These are phyloP conservation scores for Fragilaria radians DNA, from an alignment of 108 stramenopile genomes.

Conservation along the genomic window DNA sequence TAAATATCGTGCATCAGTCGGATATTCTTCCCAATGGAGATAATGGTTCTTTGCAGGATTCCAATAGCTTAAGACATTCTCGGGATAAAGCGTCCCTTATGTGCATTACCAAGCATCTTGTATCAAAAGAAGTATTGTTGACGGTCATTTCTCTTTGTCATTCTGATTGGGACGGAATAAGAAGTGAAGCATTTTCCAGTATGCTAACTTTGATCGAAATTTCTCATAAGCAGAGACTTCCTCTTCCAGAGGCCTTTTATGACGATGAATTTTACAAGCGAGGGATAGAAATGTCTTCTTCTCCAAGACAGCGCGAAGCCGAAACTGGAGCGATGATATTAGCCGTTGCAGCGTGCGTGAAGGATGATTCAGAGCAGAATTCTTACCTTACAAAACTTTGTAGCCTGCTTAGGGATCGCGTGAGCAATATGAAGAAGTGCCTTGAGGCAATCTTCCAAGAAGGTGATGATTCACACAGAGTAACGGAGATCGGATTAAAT, in stretches of 20 bases:
- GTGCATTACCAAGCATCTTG: conserved; percentile 16
- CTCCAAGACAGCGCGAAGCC: conserved; percentile 56
- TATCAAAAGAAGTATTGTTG: conserved; percentile 27
- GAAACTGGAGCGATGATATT: conserved; percentile 57
- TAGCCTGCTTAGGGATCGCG: neutral
- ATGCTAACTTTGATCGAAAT: conserved; percentile 17
- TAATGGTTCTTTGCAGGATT: neutral
- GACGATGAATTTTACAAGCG: conserved; percentile 6
- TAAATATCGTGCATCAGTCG: conserved; percentile 20
- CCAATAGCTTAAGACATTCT: neutral
- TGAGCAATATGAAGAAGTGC: conserved; percentile 3
- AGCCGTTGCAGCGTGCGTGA: conserved; percentile 17
- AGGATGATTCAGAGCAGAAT: conserved; percentile 20
- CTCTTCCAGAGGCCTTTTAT: conserved; percentile 9
- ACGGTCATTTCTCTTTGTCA: conserved; percentile 33
- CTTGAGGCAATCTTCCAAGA: neutral
- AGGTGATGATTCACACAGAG: neutral
- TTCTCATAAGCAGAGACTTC: conserved; percentile 9
- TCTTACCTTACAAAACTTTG: conserved; percentile 1
- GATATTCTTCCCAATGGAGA: neutral
- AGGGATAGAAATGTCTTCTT: conserved; percentile 45
- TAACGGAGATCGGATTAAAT: neutral
- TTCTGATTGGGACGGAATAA: conserved; percentile 50
- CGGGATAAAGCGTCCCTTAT: conserved; percentile 12
- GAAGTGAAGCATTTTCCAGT: conserved; percentile 19